Conservation (phyloP, 2,329 filamentous ascomycete genomes). For the Phaeoacremonium minimum region DNA sequence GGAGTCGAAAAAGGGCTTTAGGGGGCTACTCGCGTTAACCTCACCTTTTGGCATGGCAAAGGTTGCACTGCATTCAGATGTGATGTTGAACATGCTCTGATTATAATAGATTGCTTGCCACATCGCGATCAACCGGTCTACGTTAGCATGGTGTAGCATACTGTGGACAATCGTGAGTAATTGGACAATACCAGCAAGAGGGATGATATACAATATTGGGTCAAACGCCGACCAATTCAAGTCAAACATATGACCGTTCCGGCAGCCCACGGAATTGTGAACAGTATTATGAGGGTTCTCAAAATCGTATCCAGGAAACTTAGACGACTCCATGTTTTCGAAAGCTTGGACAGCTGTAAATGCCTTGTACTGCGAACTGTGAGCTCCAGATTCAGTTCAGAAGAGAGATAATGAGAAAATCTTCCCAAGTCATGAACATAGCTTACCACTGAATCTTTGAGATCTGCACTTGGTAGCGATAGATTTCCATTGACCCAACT, state of each 20-base stretch:
- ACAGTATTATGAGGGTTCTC: constrained; percentile 39
- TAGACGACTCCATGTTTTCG: constrained; percentile 33
- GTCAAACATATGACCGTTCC: constrained; percentile 25
- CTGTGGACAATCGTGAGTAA: constrained; percentile 17
- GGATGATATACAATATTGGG: constrained; percentile 35
- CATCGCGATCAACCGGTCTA: constrained; percentile 55
- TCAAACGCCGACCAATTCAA: constrained; percentile 39
- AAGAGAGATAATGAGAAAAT: not conserved
- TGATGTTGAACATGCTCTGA: constrained; percentile 23
- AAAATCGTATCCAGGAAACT: constrained; percentile 31
- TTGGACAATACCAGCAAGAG: not conserved
- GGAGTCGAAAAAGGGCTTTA: constrained; percentile 44
- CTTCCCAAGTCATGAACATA: not conserved
- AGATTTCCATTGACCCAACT: constrained; percentile 30
- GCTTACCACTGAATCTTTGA: constrained; percentile 37
- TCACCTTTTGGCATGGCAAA: constrained; percentile 36
- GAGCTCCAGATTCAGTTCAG: not conserved
- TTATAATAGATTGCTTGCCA: constrained; percentile 36
- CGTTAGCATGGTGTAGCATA: constrained; percentile 50
- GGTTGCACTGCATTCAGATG: constrained; percentile 18
- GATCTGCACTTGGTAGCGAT: constrained; percentile 17
- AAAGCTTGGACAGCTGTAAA: constrained; percentile 31
- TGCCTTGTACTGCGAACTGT: constrained; percentile 30
- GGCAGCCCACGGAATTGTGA: constrained; percentile 32
- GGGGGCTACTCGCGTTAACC: constrained; percentile 37